These are phyloP conservation scores for Cercospora brassicicola DNA, from an alignment of 2,329 filamentous ascomycete genomes.

Conservation along the genomic window DNA sequence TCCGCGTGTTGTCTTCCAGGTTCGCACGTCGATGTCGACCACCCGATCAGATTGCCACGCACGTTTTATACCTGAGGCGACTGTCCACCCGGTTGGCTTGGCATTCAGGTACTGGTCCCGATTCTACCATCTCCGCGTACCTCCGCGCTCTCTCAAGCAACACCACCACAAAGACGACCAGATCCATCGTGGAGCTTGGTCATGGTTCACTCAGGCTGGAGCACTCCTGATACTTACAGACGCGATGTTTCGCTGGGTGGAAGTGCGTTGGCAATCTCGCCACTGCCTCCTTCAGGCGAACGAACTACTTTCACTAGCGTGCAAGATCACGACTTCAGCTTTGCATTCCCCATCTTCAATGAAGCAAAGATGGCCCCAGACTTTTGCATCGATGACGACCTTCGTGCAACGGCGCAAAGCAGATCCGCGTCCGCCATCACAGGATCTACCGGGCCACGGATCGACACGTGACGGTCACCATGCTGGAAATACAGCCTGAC, in stretches of 20 bases:
- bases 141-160: background rate
- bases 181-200: background rate
- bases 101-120: background rate
- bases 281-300: background rate
- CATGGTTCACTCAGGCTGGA: background rate
- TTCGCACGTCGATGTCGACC: background rate
- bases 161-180: background rate
- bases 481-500: background rate
- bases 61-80: background rate
- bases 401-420: background rate
- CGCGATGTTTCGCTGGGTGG: background rate
- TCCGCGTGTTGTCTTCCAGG: background rate
- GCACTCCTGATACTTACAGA: background rate
- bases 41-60: background rate
- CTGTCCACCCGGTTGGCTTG: background rate
- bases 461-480: background rate
- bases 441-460: background rate
- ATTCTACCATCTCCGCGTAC: background rate
- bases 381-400: background rate
- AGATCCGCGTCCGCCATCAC: background rate
- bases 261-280: background rate
- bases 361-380: background rate
- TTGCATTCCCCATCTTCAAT: background rate
- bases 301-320: background rate
- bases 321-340: background rate